These are phyloP conservation scores for Hericium rajendrae DNA, from an alignment of 768 basidiomycete species.

Conservation along the genomic window DNA sequence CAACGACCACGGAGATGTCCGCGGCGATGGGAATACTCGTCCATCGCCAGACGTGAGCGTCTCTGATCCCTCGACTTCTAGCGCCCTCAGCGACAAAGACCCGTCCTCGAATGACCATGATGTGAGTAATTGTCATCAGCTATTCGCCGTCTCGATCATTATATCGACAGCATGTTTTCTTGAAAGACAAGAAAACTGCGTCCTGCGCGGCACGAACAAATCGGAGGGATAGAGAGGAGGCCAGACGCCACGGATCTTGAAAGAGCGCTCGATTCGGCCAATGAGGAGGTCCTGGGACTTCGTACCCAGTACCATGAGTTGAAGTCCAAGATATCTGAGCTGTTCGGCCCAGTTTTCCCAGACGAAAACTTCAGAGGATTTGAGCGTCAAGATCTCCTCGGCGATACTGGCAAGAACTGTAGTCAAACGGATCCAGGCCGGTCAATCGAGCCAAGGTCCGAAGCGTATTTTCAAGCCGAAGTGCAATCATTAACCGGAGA, in stretches of 20 bases:
- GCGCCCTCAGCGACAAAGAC: background rate
- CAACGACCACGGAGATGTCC: too few species aligned
- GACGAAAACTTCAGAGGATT: background rate
- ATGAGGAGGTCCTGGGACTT: conserved; percentile 8
- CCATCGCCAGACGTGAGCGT: background rate
- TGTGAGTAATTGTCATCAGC: background rate
- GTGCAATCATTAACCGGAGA: background rate
- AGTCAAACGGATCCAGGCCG: background rate
- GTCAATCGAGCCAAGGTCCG: background rate
- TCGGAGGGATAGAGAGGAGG: too few species aligned
- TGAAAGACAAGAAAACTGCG: background rate
- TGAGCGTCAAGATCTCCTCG: too few species aligned
- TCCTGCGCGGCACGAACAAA: background rate
- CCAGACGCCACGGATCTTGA: conserved; percentile 1
- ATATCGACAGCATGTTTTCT: background rate
- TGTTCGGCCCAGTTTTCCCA: background rate
- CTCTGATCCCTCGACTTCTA: background rate
- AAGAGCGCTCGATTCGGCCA: conserved; percentile 6
- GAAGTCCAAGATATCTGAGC: background rate
- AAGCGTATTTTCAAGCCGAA: background rate
- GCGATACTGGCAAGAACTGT: background rate
- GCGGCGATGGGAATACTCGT: too few species aligned
- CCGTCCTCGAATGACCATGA: background rate
- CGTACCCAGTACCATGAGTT: conserved; percentile 1
- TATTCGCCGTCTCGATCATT: too few species aligned